phyloP scores from a whole-genome alignment of 805 yeast genomes.

The Candida ulmi region DNA sequence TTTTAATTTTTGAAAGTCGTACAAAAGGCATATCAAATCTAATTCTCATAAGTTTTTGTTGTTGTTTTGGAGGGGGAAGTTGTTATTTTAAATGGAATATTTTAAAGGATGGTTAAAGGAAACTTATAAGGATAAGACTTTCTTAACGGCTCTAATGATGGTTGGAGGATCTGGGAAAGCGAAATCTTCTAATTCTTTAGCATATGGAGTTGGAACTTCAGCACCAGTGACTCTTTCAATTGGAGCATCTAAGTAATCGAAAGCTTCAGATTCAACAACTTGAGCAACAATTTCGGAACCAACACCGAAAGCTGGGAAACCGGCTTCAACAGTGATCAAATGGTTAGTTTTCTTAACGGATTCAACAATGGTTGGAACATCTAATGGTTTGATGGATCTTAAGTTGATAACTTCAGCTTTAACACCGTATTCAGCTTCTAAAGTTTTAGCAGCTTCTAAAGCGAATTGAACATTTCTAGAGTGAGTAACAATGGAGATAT shows the following conservation, averaged over 20 bases:
- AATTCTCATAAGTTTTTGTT: neutral
- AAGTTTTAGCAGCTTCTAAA: slow-evolving; percentile 82
- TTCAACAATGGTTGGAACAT: slow-evolving; percentile 75
- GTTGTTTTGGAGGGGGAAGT: too few relatives aligned
- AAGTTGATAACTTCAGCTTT: slow-evolving; percentile 91
- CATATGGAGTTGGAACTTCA: slow-evolving; percentile 99
- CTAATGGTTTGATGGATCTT: slow-evolving; percentile 96
- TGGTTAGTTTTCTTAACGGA: slow-evolving; percentile 96
- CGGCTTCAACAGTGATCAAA: slow-evolving; percentile 92
- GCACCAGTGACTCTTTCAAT: slow-evolving; percentile 98
- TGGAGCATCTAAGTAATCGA: slow-evolving; percentile 97
- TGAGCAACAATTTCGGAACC: slow-evolving; percentile 98
- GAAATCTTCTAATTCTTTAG: slow-evolving; percentile 91
- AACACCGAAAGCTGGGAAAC: slow-evolving; percentile 97
- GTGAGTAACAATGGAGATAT: slow-evolving; percentile 85
- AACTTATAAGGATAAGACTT: slow-evolving; percentile 63
- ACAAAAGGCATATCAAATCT: neutral
- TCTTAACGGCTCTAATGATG: slow-evolving; percentile 80
- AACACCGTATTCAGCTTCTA: slow-evolving; percentile 81
- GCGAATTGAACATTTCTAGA: slow-evolving; percentile 85
- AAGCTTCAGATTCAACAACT: slow-evolving; percentile 97
- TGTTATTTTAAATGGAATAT: too few relatives aligned
- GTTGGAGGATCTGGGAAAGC: slow-evolving; percentile 97
- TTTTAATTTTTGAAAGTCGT: too few relatives aligned
- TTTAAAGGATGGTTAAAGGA: too few relatives aligned